phyloP scores from a whole-genome alignment of 2,329 filamentous ascomycete species.

The Aspergillus japonicus region DNA sequence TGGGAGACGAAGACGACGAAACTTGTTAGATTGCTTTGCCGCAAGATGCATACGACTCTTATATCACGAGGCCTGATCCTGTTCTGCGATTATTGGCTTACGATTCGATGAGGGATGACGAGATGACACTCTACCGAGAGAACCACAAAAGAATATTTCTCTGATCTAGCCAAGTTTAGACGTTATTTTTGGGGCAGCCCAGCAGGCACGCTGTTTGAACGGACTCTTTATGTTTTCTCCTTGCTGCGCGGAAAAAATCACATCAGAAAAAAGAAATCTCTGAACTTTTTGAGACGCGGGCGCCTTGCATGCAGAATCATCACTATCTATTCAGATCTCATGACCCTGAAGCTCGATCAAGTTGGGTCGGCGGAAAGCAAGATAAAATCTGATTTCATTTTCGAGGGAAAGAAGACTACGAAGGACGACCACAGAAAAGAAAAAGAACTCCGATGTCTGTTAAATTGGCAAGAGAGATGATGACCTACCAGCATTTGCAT shows the following conservation, averaged over 20 bases:
- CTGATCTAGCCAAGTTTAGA: slow-evolving; percentile 45
- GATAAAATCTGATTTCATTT: slow-evolving; percentile 24
- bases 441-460: slow-evolving; percentile 30
- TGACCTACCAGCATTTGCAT: slow-evolving; percentile 42
- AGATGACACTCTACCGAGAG: slow-evolving; percentile 44
- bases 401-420: slow-evolving; percentile 31
- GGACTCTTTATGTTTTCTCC: slow-evolving; percentile 27
- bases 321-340: slow-evolving; percentile 17
- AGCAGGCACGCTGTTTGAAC: slow-evolving; percentile 34
- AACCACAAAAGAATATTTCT: slow-evolving; percentile 40
- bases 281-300: slow-evolving; percentile 23
- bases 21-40: slow-evolving; percentile 41
- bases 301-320: slow-evolving; percentile 28
- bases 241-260: slow-evolving; percentile 31
- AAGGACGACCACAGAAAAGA: slow-evolving; percentile 36
- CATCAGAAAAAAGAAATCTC: slow-evolving; percentile 29
- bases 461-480: slow-evolving; percentile 34
- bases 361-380: slow-evolving; percentile 25
- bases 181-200: slow-evolving; percentile 43
- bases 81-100: slow-evolving; percentile 44
- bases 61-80: slow-evolving; percentile 41
- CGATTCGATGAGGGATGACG: slow-evolving; percentile 51
- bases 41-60: slow-evolving; percentile 43
- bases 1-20: slow-evolving; percentile 35
- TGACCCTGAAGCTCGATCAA: slow-evolving; percentile 10